Conservation (phyloP, 1,284 basidiomycete species). For the Pseudozyma tsukubaensis region DNA sequence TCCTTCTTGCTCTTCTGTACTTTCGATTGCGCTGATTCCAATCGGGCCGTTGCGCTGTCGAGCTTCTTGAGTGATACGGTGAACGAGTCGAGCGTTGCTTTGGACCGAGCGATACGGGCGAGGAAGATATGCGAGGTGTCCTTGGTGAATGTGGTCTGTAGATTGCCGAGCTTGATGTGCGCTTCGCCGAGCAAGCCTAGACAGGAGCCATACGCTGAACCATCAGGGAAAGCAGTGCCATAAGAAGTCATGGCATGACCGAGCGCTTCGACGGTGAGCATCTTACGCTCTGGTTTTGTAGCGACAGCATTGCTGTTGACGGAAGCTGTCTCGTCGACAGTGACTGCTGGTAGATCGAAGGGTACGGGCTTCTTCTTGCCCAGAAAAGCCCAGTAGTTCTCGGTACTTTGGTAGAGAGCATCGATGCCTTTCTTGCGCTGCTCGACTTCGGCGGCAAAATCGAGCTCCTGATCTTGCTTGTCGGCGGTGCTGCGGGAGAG, state of each 20-base stretch:
- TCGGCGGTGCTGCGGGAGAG: slow-evolving; percentile 4
- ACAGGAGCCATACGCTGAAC: slow-evolving; percentile 32
- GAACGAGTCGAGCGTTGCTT: slow-evolving; percentile 43
- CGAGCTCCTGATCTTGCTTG: slow-evolving; percentile 42
- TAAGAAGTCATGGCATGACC: slow-evolving; percentile 50
- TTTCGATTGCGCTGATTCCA: slow-evolving; percentile 53
- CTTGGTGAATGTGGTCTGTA: slow-evolving; percentile 46
- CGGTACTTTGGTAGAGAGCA: slow-evolving; percentile 41
- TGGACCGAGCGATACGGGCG: slow-evolving; percentile 44
- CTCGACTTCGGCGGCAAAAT: slow-evolving; percentile 38
- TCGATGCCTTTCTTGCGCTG: slow-evolving; percentile 42
- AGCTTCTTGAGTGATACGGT: slow-evolving; percentile 52
- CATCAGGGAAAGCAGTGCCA: slow-evolving; percentile 20
- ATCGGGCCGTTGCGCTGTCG: slow-evolving; percentile 42
- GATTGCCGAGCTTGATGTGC: slow-evolving; percentile 36
- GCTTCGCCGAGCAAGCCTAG: slow-evolving; percentile 40
- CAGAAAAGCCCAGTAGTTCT: slow-evolving; percentile 48
- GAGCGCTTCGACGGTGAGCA: slow-evolving; percentile 49
- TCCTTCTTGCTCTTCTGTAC: slow-evolving; percentile 63
- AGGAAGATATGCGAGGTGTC: slow-evolving; percentile 52
- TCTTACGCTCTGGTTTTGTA: slow-evolving; percentile 36
- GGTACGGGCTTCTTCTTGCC: slow-evolving; percentile 50
- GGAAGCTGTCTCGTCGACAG: slow-evolving; percentile 33
- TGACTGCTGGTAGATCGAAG: slow-evolving; percentile 27
- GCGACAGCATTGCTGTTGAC: slow-evolving; percentile 9